Conservation (phyloP, 2,329 filamentous ascomycete genomes). For the Cladobotryum mycophilum region DNA sequence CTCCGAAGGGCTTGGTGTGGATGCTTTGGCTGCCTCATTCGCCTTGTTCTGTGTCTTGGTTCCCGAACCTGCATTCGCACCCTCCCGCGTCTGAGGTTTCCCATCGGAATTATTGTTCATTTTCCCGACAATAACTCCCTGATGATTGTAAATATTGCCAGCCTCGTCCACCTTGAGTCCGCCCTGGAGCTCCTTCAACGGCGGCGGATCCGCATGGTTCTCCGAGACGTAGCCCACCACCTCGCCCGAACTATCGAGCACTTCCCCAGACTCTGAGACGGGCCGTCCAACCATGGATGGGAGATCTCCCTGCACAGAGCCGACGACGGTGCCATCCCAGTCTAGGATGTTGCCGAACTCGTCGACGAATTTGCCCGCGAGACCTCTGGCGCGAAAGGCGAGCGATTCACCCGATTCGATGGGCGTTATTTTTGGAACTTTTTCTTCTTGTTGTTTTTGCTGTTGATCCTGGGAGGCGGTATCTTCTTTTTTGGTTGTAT, state of each 20-base stretch:
- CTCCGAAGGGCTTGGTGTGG: slow-evolving; percentile 41
- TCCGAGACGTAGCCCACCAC: slow-evolving; percentile 69
- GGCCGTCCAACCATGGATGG: slow-evolving; percentile 48
- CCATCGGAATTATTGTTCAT: slow-evolving; percentile 40
- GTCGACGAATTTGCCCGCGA: slow-evolving; percentile 44
- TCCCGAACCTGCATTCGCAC: background rate
- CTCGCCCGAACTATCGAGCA: slow-evolving; percentile 72
- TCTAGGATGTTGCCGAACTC: slow-evolving; percentile 50
- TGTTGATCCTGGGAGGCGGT: background rate
- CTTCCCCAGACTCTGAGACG: slow-evolving; percentile 40
- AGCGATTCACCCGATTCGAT: slow-evolving; percentile 30
- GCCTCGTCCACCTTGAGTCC: slow-evolving; percentile 51
- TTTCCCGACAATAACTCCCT: slow-evolving; percentile 55
- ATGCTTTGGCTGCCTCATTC: slow-evolving; percentile 22
- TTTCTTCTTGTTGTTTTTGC: slow-evolving; percentile 23
- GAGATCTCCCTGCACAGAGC: slow-evolving; percentile 47
- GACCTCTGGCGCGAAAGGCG: slow-evolving; percentile 30
- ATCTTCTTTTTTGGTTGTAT: background rate
- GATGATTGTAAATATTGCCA: slow-evolving; percentile 51
- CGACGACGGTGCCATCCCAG: slow-evolving; percentile 43
- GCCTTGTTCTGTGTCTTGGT: slow-evolving; percentile 28
- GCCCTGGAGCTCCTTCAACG: slow-evolving; percentile 44
- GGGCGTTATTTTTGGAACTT: slow-evolving; percentile 36
- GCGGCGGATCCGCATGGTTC: slow-evolving; percentile 41
- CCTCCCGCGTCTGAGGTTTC: background rate